A percentile compares a stretch with the other conserved stretches of the same genome.
phyloP scores from a whole-genome alignment of 352 stramenopile species.

The Globisporangium solare region DNA sequence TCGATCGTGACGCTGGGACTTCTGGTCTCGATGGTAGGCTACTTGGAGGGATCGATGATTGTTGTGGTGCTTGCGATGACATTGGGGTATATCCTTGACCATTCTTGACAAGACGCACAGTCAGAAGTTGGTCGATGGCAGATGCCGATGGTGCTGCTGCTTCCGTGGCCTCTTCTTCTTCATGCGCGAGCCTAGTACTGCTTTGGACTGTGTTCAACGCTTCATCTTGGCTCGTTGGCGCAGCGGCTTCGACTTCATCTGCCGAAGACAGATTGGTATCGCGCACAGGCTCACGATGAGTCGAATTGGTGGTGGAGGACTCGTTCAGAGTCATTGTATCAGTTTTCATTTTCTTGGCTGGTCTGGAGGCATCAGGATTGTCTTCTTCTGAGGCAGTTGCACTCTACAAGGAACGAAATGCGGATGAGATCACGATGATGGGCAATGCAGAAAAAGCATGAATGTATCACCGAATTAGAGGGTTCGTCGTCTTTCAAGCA shows the following conservation, averaged over 20 bases:
- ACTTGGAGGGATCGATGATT: not conserved
- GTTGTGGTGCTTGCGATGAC: not conserved
- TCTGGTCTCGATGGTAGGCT: not conserved
- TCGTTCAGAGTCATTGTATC: no score
- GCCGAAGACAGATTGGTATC: no score
- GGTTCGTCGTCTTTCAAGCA: constrained; percentile 11
- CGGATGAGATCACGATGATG: no score
- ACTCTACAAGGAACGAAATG: not conserved
- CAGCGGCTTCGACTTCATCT: no score
- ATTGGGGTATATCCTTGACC: not conserved
- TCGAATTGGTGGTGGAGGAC: no score
- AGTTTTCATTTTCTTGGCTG: no score
- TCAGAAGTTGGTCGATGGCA: not conserved
- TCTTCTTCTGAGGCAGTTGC: not conserved
- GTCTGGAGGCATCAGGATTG: not conserved
- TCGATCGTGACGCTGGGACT: not conserved
- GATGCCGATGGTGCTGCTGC: not conserved
- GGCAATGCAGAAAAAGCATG: no score
- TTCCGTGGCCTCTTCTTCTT: not conserved
- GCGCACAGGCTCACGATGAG: no score
- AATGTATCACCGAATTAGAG: not conserved
- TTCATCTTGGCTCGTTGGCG: no score
- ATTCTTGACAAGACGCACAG: not conserved
- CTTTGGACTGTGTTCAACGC: no score
- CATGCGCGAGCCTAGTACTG: no score